Conservation (phyloP, 179 eudicot species). For the Heliamphora pulchella region DNA sequence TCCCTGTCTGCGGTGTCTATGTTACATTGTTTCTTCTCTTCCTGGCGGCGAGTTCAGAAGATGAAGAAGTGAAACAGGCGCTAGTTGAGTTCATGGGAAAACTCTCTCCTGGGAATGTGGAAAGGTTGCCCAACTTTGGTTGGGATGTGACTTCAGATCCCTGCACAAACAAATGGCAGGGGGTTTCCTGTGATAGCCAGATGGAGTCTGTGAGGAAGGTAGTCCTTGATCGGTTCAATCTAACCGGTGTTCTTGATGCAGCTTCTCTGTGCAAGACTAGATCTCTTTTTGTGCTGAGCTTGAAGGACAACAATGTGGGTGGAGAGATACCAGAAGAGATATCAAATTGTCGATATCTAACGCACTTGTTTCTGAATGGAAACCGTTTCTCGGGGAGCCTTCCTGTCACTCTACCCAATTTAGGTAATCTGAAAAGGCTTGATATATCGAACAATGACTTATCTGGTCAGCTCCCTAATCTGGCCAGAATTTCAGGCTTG, state of each 20-base stretch:
- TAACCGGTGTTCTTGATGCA: constrained; percentile 33
- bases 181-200: constrained; percentile 24
- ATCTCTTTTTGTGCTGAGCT: constrained; percentile 29
- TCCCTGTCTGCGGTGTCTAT: background rate
- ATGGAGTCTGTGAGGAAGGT: constrained; percentile 23
- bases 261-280: constrained; percentile 25
- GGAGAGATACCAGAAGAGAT: constrained; percentile 31
- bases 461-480: constrained; percentile 31
- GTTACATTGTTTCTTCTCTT: constrained; percentile 11
- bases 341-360: constrained; percentile 30
- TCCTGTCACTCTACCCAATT: constrained; percentile 24
- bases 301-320: constrained; percentile 25
- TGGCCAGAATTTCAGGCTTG: constrained; percentile 35
- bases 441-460: constrained; percentile 31
- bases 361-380: constrained; percentile 32
- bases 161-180: constrained; percentile 37
- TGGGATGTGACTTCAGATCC: constrained; percentile 42
- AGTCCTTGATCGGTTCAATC: constrained; percentile 27
- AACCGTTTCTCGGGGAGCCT: constrained; percentile 35
- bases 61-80: constrained; percentile 20
- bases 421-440: constrained; percentile 32
- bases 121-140: constrained; percentile 22
- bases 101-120: constrained; percentile 21
- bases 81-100: constrained; percentile 32
- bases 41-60: constrained; percentile 18